Conservation (phyloP, 768 basidiomycete genomes). For the Tylopilus intermedius region DNA sequence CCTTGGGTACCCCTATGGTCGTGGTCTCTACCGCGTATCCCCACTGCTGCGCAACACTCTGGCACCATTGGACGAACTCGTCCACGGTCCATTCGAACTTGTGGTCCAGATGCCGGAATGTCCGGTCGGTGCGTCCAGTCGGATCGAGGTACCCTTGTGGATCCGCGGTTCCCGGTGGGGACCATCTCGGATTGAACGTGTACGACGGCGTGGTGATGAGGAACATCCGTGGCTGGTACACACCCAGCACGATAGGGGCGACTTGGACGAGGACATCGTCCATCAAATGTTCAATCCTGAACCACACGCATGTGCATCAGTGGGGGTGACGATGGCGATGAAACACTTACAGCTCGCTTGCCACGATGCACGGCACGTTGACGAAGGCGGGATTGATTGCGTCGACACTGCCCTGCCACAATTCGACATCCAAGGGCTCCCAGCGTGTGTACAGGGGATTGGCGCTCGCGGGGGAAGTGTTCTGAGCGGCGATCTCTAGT, state of each 20-base stretch:
- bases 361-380: slow-evolving; percentile 64
- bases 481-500: slow-evolving; percentile 50
- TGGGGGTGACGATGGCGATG: background rate
- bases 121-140: slow-evolving; percentile 63
- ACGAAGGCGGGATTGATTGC: slow-evolving; percentile 61
- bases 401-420: slow-evolving; percentile 77
- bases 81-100: slow-evolving; percentile 84
- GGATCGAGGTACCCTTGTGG: slow-evolving; percentile 64
- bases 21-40: slow-evolving; percentile 62
- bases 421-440: slow-evolving; percentile 58
- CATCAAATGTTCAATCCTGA: slow-evolving; percentile 76
- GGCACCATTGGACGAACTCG: slow-evolving; percentile 69
- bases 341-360: slow-evolving; percentile 70
- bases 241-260: slow-evolving; percentile 67
- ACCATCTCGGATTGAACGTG: slow-evolving; percentile 75
- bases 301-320: slow-evolving; percentile 11
- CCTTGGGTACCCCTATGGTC: slow-evolving; percentile 54
- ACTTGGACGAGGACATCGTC: slow-evolving; percentile 55
- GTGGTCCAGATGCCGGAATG: slow-evolving; percentile 81
- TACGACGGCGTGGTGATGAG: slow-evolving; percentile 85
- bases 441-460: slow-evolving; percentile 47
- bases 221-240: slow-evolving; percentile 68
- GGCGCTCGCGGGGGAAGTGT: slow-evolving; percentile 39
- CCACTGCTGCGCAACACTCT: slow-evolving; percentile 53
- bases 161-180: slow-evolving; percentile 43